Base-by-base conservation (phyloP, 805 yeast genomes). In the Lipomyces japonicus region DNA sequence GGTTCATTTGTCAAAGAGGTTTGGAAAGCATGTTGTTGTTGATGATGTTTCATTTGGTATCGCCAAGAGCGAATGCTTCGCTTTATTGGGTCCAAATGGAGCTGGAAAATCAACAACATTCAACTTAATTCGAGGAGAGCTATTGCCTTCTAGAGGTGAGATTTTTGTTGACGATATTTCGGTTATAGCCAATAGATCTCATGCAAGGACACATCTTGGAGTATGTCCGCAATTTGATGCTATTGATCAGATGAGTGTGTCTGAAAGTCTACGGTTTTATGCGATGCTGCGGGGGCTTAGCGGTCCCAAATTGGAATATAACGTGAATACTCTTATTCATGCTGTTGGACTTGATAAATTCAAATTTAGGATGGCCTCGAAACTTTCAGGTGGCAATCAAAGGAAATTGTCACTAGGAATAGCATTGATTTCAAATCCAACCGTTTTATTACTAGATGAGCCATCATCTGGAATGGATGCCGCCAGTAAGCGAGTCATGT, bases 391-490 rank as follows among this genome's bases (percentile, higher is more conserved):
- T 1, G 71, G 71, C 4, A 67, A 68, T 50, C 65, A 65, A 44
- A 57, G 71, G 32, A 66, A 67, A 48, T 50, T 67, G 28, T 66
- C 71, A 1, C 51, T 67, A 28, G 71, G 63, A 4, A 63, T 66
- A 5, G 66, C 71, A 2, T 51, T 68, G 12, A 65, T 68, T 55
- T 69, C 67, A 1, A 61, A 67, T 39, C 70, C 71, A 3, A 45
- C 61, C 12, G 68, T 68, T n/a, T 49, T 67, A 21, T 50, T 67
- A 9, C 62, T 67, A 9, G 71, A 67, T 48, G 71, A 67, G 54
- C 71, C 71, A n/a, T 66, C 70, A 6, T 61, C 67, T 30, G 71
- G 71, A 16, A 66, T 67, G 71, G 71, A 67, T 47, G 70, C 71
- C 10, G 67, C 65, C 46, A 68, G 70, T 19, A 68, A 68, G 45